Conservation (phyloP, 2,329 filamentous ascomycete species). For the Erysiphe pulchra region DNA sequence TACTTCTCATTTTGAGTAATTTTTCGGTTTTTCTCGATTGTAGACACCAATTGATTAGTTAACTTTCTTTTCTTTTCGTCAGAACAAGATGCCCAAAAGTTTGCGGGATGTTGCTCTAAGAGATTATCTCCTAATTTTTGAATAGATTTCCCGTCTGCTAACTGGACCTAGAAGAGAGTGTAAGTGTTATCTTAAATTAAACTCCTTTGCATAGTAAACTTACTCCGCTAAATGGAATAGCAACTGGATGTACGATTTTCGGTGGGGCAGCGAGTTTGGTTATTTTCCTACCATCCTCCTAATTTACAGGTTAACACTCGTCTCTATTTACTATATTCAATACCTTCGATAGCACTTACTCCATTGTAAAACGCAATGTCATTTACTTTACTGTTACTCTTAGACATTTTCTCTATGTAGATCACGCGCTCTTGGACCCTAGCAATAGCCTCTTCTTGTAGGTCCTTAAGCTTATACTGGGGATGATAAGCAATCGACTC, state of each 20-base stretch:
- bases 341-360: not conserved
- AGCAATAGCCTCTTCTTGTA: slow-evolving; percentile 1
- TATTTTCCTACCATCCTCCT: slow-evolving; percentile 5
- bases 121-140: slow-evolving; percentile 3
- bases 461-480: slow-evolving; percentile 1
- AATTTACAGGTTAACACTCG: not conserved
- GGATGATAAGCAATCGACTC: not conserved
- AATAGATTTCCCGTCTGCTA: not conserved
- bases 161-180: not conserved
- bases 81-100: slow-evolving; percentile 4
- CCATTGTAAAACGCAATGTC: slow-evolving; percentile 5
- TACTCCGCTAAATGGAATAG: slow-evolving; percentile 2
- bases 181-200: not conserved
- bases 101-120: slow-evolving; percentile 8
- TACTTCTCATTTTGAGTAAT: not conserved
- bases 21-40: slow-evolving; percentile 1
- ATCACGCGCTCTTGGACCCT: not conserved
- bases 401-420: not conserved
- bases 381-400: slow-evolving; percentile 2
- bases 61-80: slow-evolving; percentile 2
- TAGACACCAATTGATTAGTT: not conserved
- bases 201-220: not conserved
- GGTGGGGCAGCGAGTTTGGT: slow-evolving; percentile 1
- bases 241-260: slow-evolving; percentile 3
- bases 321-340: no score